phyloP scores from a whole-genome alignment of 1,139 yeast species.

The Candida sp. region DNA sequence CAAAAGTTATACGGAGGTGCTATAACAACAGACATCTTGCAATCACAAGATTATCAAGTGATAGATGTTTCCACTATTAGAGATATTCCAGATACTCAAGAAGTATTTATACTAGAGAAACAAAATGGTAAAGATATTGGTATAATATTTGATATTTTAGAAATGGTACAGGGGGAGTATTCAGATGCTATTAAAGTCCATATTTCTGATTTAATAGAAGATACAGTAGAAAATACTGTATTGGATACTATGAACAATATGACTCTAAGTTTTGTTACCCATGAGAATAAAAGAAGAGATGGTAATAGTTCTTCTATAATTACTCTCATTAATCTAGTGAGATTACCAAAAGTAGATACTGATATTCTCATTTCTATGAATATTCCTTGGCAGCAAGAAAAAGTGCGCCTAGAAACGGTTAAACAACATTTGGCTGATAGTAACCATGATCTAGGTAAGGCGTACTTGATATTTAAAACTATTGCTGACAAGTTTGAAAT shows the following conservation, averaged over 20 bases:
- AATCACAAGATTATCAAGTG: slow-evolving; percentile 26
- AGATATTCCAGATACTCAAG: slow-evolving; percentile 88
- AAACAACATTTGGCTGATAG: slow-evolving; percentile 13
- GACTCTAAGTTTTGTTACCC: slow-evolving; percentile 9
- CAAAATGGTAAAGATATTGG: slow-evolving; percentile 46
- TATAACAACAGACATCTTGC: slow-evolving; percentile 52
- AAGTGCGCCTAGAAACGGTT: slow-evolving; percentile 45
- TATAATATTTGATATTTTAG: slow-evolving; percentile 72
- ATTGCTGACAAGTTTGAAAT: slow-evolving; percentile 18
- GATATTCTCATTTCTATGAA: slow-evolving; percentile 65
- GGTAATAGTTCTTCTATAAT: no score
- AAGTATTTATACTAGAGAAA: slow-evolving; percentile 59
- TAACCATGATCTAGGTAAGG: slow-evolving; percentile 4
- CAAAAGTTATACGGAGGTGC: slow-evolving; percentile 71
- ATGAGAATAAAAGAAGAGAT: slow-evolving; percentile 1
- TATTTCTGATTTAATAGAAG: slow-evolving; percentile 29
- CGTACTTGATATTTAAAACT: slow-evolving; percentile 13
- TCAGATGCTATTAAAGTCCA: slow-evolving; percentile 37
- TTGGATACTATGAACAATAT: slow-evolving; percentile 11
- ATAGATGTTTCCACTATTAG: slow-evolving; percentile 72
- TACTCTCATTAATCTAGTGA: slow-evolving; percentile 41
- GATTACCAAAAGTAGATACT: slow-evolving; percentile 49
- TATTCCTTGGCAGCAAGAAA: slow-evolving; percentile 39
- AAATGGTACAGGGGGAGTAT: slow-evolving; percentile 45
- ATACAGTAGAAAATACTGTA: slow-evolving; percentile 10